Evolutionary conservation across 192 early-diverging fungal species (phyloP), one percentile per base, ranked within the genome.

Genomic region (Chytriomyces hyalinus): DNA sequence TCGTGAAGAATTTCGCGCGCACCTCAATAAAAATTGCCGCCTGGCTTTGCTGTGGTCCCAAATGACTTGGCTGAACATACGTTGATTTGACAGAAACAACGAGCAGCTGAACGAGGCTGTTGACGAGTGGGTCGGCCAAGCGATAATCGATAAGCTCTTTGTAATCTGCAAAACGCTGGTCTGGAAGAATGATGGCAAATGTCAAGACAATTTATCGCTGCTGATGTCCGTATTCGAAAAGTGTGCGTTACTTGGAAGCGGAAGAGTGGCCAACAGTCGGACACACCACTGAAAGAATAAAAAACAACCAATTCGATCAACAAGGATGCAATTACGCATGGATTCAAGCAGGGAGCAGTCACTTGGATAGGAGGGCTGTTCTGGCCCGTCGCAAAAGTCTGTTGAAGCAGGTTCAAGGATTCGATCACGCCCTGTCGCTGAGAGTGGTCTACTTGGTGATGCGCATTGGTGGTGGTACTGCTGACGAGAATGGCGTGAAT

Each of bases 111-210:
- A 75, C 48, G 63, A 75, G 62, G 6, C 48, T 9, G 9, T 36
- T 9, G 20, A 75, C 73, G 17, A 75, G 15, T 6, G 61, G 47
- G 63, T 75, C 49, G 2, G 62, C 26, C 10, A 47, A n/a, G 17
- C 73, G 20, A 50, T 28, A 66, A 15, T 15, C 66, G 11, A 75
- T 75, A 13, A 75, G 47, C 6, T 75, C 73, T 36, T 75, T 6
- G 73, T 75, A 75, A 15, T n/a, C 24, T 26, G 7, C 22, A 9
- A 75, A 75, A 17, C n/a, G 24, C 8, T 15, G 53, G 6, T 48
- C n/a, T 8, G 71, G 71, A 28, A 47, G 36, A 36, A 36, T 36
- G 36, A 36, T 36, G 3, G 4, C 36, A 36, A 36, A 36, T 36
- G 36, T 36, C 36, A 57, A 4, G 53, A 20, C 20, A 13, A n/a